Evolutionary conservation across 2,329 filamentous ascomycete genomes (phyloP).

Genomic region (Blastomyces percursus): DNA sequence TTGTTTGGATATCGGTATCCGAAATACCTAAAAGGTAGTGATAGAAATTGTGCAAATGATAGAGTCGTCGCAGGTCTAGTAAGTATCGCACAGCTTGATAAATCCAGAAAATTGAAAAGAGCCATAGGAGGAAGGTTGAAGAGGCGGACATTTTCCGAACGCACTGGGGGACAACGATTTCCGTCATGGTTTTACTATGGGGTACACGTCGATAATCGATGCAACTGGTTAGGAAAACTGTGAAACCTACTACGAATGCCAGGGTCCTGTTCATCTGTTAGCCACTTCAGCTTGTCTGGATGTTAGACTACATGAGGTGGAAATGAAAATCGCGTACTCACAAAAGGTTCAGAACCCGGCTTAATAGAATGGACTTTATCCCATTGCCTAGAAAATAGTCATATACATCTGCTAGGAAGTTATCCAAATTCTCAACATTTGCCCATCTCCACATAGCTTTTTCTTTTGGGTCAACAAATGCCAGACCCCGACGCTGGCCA

Average conservation of each 20-base stretch:
- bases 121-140: constrained; percentile 70
- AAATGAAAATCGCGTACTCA: constrained; percentile 35
- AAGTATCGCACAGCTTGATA: constrained; percentile 66
- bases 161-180: constrained; percentile 62
- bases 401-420: constrained; percentile 77
- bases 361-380: constrained; percentile 71
- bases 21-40: constrained; percentile 71
- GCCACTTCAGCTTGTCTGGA: neutral
- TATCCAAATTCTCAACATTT: constrained; percentile 80
- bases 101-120: constrained; percentile 77
- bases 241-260: constrained; percentile 68
- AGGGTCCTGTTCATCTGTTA: constrained; percentile 50
- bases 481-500: constrained; percentile 19
- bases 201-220: constrained; percentile 66
- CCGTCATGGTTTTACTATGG: constrained; percentile 50
- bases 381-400: constrained; percentile 75
- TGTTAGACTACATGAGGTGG: neutral
- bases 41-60: constrained; percentile 77
- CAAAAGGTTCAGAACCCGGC: constrained; percentile 60
- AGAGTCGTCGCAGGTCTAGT: constrained; percentile 60
- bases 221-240: constrained; percentile 76
- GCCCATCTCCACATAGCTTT: constrained; percentile 88
- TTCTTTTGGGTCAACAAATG: constrained; percentile 51
- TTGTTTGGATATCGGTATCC: constrained; percentile 79
- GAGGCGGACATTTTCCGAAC: constrained; percentile 61